These are phyloP conservation scores for Wallacemonas rigidus DNA, from an alignment of 208 protist species.

Conservation along the genomic window DNA sequence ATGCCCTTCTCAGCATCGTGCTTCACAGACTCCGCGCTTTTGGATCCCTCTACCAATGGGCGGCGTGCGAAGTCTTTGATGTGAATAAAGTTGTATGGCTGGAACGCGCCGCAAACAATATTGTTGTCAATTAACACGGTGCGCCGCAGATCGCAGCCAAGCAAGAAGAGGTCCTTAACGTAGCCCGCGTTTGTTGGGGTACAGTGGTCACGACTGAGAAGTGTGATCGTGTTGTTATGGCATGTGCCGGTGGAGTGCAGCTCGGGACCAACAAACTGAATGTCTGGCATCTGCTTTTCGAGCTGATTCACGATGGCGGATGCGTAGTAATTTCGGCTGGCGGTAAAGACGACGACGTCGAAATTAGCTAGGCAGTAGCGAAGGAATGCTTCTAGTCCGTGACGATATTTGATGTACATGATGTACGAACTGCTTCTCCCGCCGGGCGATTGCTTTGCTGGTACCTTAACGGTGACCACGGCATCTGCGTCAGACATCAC, in stretches of 20 bases:
- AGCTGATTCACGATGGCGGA: slow-evolving; percentile 38
- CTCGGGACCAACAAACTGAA: slow-evolving; percentile 27
- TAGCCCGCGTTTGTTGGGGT: slow-evolving; percentile 50
- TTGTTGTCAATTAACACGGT: slow-evolving; percentile 68
- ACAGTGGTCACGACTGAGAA: slow-evolving; percentile 66
- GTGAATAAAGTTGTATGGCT: slow-evolving; percentile 59
- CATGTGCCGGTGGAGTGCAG: slow-evolving; percentile 10
- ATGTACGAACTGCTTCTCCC: slow-evolving; percentile 21
- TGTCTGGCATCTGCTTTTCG: slow-evolving; percentile 31
- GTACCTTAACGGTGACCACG: slow-evolving; percentile 21
- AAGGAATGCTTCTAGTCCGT: slow-evolving; percentile 42
- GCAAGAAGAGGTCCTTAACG: slow-evolving; percentile 68
- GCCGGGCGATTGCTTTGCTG: slow-evolving; percentile 16
- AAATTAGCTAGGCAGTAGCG: slow-evolving; percentile 34
- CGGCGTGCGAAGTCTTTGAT: slow-evolving; percentile 41
- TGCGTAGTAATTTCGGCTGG: slow-evolving; percentile 45
- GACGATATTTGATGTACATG: slow-evolving; percentile 53
- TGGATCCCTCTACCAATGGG: slow-evolving; percentile 8
- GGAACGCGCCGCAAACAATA: slow-evolving; percentile 48
- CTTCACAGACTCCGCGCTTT: slow-evolving; percentile 16
- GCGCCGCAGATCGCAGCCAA: slow-evolving; percentile 51
- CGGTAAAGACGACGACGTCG: slow-evolving; percentile 70
- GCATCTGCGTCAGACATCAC: slow-evolving; percentile 39
- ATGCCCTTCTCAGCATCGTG: slow-evolving; percentile 2
- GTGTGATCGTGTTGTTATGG: slow-evolving; percentile 25